Conservation (phyloP, 2,329 filamentous ascomycete genomes). For the Phaeoacremonium minimum region DNA sequence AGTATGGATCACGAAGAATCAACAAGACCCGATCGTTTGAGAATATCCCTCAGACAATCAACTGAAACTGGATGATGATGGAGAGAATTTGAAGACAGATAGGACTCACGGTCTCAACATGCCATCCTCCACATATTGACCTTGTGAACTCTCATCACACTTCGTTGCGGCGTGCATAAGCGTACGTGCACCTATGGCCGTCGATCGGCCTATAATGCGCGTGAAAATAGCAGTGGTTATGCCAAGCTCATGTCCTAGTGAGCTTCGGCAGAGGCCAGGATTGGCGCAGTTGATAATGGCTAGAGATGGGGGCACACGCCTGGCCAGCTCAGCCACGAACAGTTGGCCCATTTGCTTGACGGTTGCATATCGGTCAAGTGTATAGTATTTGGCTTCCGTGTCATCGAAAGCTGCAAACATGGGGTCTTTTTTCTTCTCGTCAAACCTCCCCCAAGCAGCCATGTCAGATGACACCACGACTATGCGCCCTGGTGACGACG, state of each 20-base stretch:
- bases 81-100: not conserved
- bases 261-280: constrained; percentile 11
- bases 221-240: not conserved
- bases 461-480: constrained; percentile 18
- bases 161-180: not conserved
- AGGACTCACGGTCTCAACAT: constrained; percentile 1
- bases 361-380: constrained; percentile 7
- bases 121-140: constrained; percentile 2
- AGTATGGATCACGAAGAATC: not conserved
- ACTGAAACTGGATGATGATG: no score
- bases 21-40: not conserved
- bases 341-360: constrained; percentile 26
- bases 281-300: constrained; percentile 14
- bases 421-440: constrained; percentile 8
- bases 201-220: not conserved
- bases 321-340: constrained; percentile 23
- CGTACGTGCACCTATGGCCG: not conserved
- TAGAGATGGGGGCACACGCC: constrained; percentile 14
- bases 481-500: no score
- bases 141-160: not conserved
- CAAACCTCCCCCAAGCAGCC: constrained; percentile 13
- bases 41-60: not conserved
- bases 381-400: constrained; percentile 9
- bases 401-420: constrained; percentile 13
- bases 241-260: no score